A percentile compares a stretch with the other conserved stretches of the same genome.
Conservation (phyloP, 805 yeast genomes). For the Teunomyces funiuensis region DNA sequence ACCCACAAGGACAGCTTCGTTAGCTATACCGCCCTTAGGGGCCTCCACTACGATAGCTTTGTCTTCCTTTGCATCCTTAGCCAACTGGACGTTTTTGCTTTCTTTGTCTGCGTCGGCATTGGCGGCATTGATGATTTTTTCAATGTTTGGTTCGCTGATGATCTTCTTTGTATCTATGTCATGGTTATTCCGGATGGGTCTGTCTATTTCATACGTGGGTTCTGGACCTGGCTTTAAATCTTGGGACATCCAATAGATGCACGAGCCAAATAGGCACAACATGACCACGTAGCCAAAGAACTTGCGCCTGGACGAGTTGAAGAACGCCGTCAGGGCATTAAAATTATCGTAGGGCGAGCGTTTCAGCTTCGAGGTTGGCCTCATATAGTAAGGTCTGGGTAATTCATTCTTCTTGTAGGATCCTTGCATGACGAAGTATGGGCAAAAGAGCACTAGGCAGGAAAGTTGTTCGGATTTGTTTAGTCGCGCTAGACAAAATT, state of each 20-base stretch:
- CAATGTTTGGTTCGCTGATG: conserved; percentile 14
- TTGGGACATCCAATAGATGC: conserved; percentile 37
- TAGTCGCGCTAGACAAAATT: conserved; percentile 1
- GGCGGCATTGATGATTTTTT: conserved; percentile 30
- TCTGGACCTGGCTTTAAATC: conserved; percentile 31
- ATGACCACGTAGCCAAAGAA: conserved; percentile 37
- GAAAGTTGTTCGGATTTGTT: not conserved
- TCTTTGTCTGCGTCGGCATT: conserved; percentile 34
- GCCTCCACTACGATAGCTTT: conserved; percentile 26
- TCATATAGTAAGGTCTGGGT: conserved; percentile 48
- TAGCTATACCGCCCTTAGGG: conserved; percentile 48
- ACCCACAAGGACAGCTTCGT: conserved; percentile 45
- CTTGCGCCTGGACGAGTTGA: conserved; percentile 39
- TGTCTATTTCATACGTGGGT: conserved; percentile 23
- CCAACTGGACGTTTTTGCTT: conserved; percentile 33
- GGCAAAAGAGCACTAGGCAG: not conserved
- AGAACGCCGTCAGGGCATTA: conserved; percentile 24
- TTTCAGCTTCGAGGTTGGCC: conserved; percentile 34
- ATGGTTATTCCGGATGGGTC: conserved; percentile 3
- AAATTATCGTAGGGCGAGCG: conserved; percentile 36
- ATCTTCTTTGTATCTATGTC: not conserved
- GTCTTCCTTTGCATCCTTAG: conserved; percentile 36
- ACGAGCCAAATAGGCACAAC: conserved; percentile 34
- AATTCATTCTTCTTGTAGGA: conserved; percentile 41
- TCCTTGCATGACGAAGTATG: conserved; percentile 37